Percentiles rank a stretch among this genome's conserved stretches.
Conservation (phyloP, 306 rosid genomes). For the Corylus avellana region DNA sequence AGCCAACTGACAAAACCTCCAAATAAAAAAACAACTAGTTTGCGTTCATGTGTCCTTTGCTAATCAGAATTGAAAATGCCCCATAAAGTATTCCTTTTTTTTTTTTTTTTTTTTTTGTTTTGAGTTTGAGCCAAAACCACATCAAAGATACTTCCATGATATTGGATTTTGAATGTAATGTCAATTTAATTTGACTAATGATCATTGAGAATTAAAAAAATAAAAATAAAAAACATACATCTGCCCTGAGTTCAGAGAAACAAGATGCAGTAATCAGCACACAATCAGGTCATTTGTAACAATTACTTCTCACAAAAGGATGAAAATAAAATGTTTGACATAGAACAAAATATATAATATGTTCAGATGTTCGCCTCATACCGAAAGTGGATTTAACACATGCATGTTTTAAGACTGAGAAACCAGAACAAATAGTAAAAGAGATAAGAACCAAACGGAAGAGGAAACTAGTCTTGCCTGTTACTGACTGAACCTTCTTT, state of each 20-base stretch:
- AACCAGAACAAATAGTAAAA: neutral
- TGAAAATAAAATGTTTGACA: neutral
- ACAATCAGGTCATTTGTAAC: too few species aligned
- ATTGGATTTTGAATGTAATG: too few species aligned
- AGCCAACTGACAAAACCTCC: neutral
- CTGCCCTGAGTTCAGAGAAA: neutral
- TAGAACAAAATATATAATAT: neutral
- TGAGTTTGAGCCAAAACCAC: neutral
- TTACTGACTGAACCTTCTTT: slow-evolving; percentile 9
- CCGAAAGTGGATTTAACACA: neutral
- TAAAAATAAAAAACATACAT: neutral
- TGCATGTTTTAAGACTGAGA: neutral
- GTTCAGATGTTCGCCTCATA: neutral
- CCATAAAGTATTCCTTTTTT: neutral
- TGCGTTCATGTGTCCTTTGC: neutral
- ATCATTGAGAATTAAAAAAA: too few species aligned
- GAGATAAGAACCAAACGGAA: neutral
- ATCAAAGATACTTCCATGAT: neutral
- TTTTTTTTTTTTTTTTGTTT: too few species aligned
- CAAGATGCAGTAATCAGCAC: too few species aligned
- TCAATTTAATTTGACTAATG: too few species aligned
- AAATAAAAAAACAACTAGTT: neutral
- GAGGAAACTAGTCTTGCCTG: slow-evolving; percentile 7
- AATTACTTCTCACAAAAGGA: neutral
- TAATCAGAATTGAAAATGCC: neutral